Evolutionary conservation across 2,329 filamentous ascomycete species (phyloP), one percentile per base, ranked within the genome.

Genomic region (Xylaria sp.): DNA sequence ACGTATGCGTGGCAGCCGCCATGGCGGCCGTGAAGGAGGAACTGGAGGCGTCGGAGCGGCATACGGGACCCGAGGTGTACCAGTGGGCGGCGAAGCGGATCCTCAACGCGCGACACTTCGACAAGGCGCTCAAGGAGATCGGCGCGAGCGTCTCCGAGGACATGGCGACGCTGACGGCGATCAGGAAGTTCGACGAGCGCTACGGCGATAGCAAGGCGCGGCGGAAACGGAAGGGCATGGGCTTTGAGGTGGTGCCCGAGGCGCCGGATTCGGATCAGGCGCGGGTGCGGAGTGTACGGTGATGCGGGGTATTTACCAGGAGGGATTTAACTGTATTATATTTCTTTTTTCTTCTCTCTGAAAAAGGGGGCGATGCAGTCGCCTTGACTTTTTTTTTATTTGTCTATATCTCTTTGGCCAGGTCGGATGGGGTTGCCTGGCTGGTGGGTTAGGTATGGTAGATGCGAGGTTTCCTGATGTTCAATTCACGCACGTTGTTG

Each of bases 131-230:
- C 68, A 83, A 85, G 68, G 92, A 97, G 74, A 96, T 99, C 66
- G 90, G 88, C 58, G 92, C 94, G 0, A 95, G 90, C 68, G 92
- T 97, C 66, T 92, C 86, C 68, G 93, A 97, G 74, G 92, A 99
- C 70, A 97, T 97, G 93, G 81, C 85, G 53, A 91, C 86, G 37
- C 78, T 99, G 63, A 84, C 85, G 65, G 90, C 90, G 10, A 96
- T 99, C 68, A 84, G 91, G 68, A 95, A 95, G 75, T 99, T 97
- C 70, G 94, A 99, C 71, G 91, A 96, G 76, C 89, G 93, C 73
- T 99, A 92, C 72, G 93, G 94, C 30, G 92, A 96, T 71, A 83
- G 88, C 50, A 64, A 63, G 51, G 82, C 84, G 70, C 84, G 83
- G 71, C 86, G 83, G 73, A 84, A 76, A 68, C 74, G 73, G 58